Evolutionary conservation across 108 stramenopile species (phyloP).

Genomic region (Asterionellopsis glacialis): DNA sequence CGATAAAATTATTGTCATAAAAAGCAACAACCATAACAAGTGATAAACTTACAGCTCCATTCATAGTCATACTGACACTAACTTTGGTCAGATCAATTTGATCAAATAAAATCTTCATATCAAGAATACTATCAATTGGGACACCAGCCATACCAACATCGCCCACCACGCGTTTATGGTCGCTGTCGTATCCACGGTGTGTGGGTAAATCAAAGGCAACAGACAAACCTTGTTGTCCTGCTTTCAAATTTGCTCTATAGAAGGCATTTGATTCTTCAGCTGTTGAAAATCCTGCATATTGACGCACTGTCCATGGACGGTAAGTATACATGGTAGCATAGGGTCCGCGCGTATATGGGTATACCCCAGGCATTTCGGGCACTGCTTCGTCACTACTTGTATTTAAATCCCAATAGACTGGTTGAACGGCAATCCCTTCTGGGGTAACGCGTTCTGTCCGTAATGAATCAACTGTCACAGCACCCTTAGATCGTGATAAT

Average conservation of each 20-base stretch:
- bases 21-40: conserved; percentile 8
- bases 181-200: conserved; percentile 96
- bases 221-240: conserved; percentile 92
- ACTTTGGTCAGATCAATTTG: conserved; percentile 93
- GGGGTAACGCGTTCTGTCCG: conserved; percentile 63
- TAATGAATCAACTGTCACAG: conserved; percentile 49
- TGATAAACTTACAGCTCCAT: conserved; percentile 74
- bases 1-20: too few relatives aligned
- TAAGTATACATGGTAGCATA: conserved; percentile 98
- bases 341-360: conserved; percentile 96
- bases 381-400: conserved; percentile 12
- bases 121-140: conserved; percentile 90
- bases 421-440: conserved; percentile 90
- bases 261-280: conserved; percentile 96
- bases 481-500: conserved; percentile 39
- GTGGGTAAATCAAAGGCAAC: conserved; percentile 98
- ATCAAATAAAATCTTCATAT: conserved; percentile 96
- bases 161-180: conserved; percentile 93
- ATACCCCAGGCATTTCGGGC: conserved; percentile 86
- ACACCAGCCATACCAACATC: conserved; percentile 99
- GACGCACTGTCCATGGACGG: conserved; percentile 79
- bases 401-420: conserved; percentile 84
- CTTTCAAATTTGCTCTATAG: conserved; percentile 86
- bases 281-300: conserved; percentile 97
- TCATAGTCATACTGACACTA: conserved; percentile 98